phyloP scores from a whole-genome alignment of 2,329 filamentous ascomycete genomes.

The Penicillium sp. region DNA sequence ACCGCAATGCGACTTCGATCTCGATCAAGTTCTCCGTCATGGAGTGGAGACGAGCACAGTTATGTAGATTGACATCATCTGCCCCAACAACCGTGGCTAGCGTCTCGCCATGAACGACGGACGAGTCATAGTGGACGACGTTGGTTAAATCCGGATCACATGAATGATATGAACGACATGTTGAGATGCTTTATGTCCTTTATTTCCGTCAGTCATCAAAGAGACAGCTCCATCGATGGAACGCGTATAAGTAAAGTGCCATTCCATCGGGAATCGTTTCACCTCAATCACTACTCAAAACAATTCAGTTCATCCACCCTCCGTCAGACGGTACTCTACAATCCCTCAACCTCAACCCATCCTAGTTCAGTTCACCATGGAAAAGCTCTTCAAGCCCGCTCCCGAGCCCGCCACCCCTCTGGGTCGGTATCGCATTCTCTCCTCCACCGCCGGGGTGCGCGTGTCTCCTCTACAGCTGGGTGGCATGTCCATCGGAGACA shows the following conservation, averaged over 20 bases:
- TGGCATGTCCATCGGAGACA: constrained; percentile 40
- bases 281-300: background rate
- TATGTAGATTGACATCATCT: background rate
- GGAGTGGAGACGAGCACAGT: background rate
- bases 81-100: background rate
- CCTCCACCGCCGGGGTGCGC: constrained; percentile 62
- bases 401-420: constrained; percentile 59
- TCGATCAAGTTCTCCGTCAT: background rate
- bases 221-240: background rate
- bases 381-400: constrained; percentile 37
- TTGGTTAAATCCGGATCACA: constrained; percentile 6
- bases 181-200: background rate
- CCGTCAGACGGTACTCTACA: background rate
- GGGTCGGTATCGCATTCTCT: constrained; percentile 64
- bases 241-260: background rate
- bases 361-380: constrained; percentile 16
- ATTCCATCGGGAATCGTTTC: background rate
- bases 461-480: constrained; percentile 61
- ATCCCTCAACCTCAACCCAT: background rate
- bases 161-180: background rate
- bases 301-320: background rate
- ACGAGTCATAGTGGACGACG: background rate
- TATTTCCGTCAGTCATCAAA: background rate
- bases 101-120: background rate
- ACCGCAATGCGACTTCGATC: background rate